Evolutionary conservation across 106 monocot genomes (phyloP).

Genomic region (Acanthochlamys bracteata): DNA sequence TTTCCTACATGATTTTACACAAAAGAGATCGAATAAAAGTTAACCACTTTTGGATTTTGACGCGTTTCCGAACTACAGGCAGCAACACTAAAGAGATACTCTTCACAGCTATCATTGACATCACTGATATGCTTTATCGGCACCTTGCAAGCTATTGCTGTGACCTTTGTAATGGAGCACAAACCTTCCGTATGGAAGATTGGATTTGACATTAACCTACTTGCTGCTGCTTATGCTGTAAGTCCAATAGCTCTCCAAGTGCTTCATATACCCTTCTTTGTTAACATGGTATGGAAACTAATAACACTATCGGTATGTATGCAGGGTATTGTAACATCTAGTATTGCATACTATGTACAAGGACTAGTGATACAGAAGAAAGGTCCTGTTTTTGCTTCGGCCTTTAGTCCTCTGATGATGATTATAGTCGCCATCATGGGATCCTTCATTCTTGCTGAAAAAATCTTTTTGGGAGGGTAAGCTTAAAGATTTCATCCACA

Average conservation of each 20-base stretch:
- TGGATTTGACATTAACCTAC: slow-evolving; percentile 94
- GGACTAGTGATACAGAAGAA: slow-evolving; percentile 45
- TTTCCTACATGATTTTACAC: background rate
- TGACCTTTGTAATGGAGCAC: slow-evolving; percentile 84
- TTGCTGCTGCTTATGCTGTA: slow-evolving; percentile 94
- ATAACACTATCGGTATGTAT: background rate
- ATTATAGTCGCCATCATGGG: slow-evolving; percentile 55
- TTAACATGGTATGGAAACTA: background rate
- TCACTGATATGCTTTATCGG: slow-evolving; percentile 84
- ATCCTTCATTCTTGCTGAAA: slow-evolving; percentile 44
- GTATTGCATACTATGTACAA: slow-evolving; percentile 68
- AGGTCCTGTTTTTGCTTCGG: slow-evolving; percentile 52
- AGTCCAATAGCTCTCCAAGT: no score
- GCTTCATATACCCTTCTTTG: background rate
- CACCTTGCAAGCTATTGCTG: slow-evolving; percentile 80
- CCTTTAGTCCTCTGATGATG: slow-evolving; percentile 61
- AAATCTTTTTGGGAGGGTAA: slow-evolving; percentile 51
- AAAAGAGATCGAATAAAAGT: background rate
- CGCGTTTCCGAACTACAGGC: slow-evolving; percentile 25
- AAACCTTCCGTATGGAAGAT: slow-evolving; percentile 57
- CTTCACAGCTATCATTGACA: slow-evolving; percentile 76
- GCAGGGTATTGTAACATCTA: slow-evolving; percentile 65
- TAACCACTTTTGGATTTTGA: no score
- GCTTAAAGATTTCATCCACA: background rate
- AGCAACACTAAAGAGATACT: slow-evolving; percentile 49